Percentiles rank a stretch among this genome's conserved stretches.
phyloP scores from a whole-genome alignment of 2,329 filamentous ascomycete genomes.

The Colletotrichum sp. region DNA sequence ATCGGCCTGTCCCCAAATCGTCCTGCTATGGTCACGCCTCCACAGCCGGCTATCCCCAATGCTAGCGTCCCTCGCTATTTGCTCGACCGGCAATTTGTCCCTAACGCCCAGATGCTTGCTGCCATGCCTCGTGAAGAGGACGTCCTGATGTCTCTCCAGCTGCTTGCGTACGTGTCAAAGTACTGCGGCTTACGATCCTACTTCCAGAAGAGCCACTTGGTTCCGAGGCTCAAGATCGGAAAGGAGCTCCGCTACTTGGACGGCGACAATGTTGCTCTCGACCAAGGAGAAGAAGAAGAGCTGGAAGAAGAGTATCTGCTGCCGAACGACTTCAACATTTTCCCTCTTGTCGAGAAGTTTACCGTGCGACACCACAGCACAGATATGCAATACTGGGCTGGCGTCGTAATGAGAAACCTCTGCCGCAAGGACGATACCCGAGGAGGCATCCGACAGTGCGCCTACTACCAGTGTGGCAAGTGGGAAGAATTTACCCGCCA shows the following conservation, averaged over 20 bases:
- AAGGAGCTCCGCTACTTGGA: conserved; percentile 84
- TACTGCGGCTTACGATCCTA: conserved; percentile 96
- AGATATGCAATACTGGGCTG: conserved; percentile 99
- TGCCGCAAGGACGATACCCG: conserved; percentile 96
- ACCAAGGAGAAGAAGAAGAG: conserved; percentile 60
- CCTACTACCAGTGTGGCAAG: conserved; percentile 97
- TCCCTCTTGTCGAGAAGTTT: conserved; percentile 97
- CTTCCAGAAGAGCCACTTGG: conserved; percentile 93
- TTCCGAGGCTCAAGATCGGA: conserved; percentile 89
- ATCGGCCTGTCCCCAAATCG: conserved; percentile 78
- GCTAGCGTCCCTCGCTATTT: conserved; percentile 81
- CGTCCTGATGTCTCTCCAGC: conserved; percentile 95
- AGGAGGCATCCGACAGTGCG: conserved; percentile 94
- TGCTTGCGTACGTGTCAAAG: conserved; percentile 97
- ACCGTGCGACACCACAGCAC: conserved; percentile 93
- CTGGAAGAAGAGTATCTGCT: conserved; percentile 87
- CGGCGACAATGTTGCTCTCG: conserved; percentile 59
- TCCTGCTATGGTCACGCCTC: conserved; percentile 71
- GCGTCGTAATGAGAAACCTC: conserved; percentile 97
- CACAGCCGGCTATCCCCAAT: conserved; percentile 74
- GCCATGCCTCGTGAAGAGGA: conserved; percentile 97
- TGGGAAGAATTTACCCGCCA: conserved; percentile 98
- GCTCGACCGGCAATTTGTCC: conserved; percentile 73
- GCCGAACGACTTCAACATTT: conserved; percentile 97
- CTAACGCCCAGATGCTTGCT: conserved; percentile 77